phyloP scores from a whole-genome alignment of 148 eudicot genomes.

The Camellia japonica region DNA sequence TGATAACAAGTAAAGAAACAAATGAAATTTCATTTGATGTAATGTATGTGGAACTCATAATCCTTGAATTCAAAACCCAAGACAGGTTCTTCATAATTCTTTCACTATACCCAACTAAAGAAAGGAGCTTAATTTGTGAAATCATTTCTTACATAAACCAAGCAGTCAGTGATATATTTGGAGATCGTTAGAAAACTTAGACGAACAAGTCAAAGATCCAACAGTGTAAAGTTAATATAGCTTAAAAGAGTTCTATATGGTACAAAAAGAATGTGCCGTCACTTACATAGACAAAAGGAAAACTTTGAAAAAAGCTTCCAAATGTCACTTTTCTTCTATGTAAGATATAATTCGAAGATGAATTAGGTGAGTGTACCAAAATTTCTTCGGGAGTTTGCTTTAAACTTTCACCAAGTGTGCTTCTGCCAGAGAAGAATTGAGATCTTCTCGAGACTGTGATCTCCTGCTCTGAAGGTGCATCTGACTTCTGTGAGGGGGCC shows the following conservation, averaged over 20 bases:
- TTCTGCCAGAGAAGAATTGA: constrained; percentile 68
- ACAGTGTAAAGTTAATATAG: not conserved
- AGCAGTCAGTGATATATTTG: not conserved
- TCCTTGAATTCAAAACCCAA: not conserved
- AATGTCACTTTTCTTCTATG: not conserved
- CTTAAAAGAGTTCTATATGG: not conserved
- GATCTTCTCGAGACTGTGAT: constrained; percentile 95
- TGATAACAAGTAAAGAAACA: not conserved
- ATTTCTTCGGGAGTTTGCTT: constrained; percentile 4
- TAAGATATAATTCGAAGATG: not conserved
- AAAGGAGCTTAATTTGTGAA: not conserved
- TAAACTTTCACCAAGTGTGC: constrained; percentile 56
- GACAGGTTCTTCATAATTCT: not conserved
- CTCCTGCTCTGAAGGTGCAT: constrained; percentile 88
- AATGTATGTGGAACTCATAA: not conserved
- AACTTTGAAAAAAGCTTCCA: not conserved
- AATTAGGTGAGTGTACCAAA: constrained; percentile 5
- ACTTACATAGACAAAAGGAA: not conserved
- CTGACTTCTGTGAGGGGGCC: constrained; percentile 78
- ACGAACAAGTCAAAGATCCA: not conserved
- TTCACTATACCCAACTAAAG: not conserved
- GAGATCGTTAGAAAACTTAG: not conserved
- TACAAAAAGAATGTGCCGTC: not conserved
- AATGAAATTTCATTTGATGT: not conserved
- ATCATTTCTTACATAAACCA: not conserved